A percentile compares a stretch with the other conserved stretches of the same genome.
phyloP scores from a whole-genome alignment of 1,284 basidiomycete genomes.

The Ganoderma boninense region DNA sequence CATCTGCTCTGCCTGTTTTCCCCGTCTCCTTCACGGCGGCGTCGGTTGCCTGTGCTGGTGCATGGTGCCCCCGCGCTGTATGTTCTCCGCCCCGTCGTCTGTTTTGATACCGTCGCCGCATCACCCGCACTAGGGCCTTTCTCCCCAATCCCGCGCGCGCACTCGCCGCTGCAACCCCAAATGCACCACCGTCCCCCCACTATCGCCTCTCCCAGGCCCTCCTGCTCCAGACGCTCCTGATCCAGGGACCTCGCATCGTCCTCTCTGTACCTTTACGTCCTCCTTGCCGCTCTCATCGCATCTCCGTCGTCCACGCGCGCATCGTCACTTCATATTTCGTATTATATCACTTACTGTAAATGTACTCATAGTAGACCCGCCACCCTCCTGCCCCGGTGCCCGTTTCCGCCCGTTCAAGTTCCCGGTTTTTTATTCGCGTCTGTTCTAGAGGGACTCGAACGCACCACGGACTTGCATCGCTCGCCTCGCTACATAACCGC shows the following conservation, averaged over 20 bases:
- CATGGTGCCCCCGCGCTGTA: slow-evolving; percentile 7
- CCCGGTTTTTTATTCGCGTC: slow-evolving; percentile 25
- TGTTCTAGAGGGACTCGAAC: slow-evolving; percentile 6
- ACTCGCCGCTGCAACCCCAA: slow-evolving; percentile 8
- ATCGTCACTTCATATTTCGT: slow-evolving; percentile 16
- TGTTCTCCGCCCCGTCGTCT: slow-evolving; percentile 6
- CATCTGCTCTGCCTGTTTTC: background rate
- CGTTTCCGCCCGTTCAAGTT: background rate
- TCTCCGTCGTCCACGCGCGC: slow-evolving; percentile 13
- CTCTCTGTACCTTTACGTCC: slow-evolving; percentile 20
- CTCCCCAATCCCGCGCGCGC: background rate
- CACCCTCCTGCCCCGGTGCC: background rate
- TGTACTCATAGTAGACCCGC: slow-evolving; percentile 29
- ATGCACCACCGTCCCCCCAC: slow-evolving; percentile 4
- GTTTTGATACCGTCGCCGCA: slow-evolving; percentile 24
- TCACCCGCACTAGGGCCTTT: slow-evolving; percentile 11
- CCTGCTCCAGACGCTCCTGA: background rate
- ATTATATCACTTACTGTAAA: slow-evolving; percentile 31
- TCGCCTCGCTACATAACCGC: slow-evolving; percentile 2
- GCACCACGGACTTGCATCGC: slow-evolving; percentile 13
- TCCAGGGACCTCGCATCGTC: background rate
- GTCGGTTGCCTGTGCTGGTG: too few species aligned
- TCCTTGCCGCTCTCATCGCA: slow-evolving; percentile 19
- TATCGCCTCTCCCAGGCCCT: slow-evolving; percentile 4
- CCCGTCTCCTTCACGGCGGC: slow-evolving; percentile 14